These are phyloP conservation scores for Aotearoamyces nothofagi DNA, from an alignment of 2,329 filamentous ascomycete species.

Conservation along the genomic window DNA sequence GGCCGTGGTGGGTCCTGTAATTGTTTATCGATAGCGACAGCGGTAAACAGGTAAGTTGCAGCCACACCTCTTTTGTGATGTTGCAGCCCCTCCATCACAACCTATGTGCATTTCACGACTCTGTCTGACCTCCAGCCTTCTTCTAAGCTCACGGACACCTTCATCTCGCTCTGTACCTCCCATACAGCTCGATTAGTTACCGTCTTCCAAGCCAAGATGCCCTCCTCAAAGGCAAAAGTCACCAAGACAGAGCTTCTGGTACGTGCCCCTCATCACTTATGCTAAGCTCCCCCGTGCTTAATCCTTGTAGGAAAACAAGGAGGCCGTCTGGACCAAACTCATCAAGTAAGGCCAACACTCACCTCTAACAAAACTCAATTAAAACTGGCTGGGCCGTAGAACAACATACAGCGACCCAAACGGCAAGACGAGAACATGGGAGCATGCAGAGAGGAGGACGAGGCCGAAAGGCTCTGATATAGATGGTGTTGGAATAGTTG, in stretches of 20 bases:
- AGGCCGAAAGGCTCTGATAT: conserved; percentile 45
- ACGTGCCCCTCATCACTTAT: conserved; percentile 7
- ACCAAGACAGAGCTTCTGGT: conserved; percentile 30
- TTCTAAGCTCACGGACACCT: not conserved
- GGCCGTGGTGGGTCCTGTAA: no score
- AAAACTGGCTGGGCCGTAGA: no score
- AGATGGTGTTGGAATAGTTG: conserved; percentile 61
- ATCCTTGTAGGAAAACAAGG: conserved; percentile 11
- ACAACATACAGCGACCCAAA: conserved; percentile 49
- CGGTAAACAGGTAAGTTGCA: no score
- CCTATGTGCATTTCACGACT: no score
- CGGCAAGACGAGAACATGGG: conserved; percentile 47
- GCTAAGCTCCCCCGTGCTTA: not conserved
- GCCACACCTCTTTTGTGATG: no score
- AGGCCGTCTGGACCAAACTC: conserved; percentile 45
- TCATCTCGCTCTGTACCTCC: not conserved
- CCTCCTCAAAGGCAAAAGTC: conserved; percentile 26
- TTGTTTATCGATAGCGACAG: no score
- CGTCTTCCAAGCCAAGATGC: conserved; percentile 19
- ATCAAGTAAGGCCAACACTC: conserved; percentile 29
- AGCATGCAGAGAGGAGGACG: conserved; percentile 57
- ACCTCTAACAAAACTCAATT: conserved; percentile 1
- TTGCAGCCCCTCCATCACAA: no score
- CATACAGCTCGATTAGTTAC: not conserved
- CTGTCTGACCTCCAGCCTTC: no score